Evolutionary conservation across 768 basidiomycete species (phyloP), one percentile per base, ranked within the genome.

Genomic region (Sistotremastrum suecicum): DNA sequence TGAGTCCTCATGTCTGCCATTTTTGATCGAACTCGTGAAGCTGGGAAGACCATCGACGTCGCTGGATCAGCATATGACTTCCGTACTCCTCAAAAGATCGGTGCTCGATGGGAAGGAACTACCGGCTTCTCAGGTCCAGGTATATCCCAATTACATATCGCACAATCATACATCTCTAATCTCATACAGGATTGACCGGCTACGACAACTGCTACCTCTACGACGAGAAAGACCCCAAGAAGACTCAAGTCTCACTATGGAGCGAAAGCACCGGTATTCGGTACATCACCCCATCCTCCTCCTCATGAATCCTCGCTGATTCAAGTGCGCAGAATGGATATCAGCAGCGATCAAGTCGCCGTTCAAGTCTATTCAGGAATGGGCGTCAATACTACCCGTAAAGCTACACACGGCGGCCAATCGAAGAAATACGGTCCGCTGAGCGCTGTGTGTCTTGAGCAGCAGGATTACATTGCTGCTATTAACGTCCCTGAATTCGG

Each of bases 401-500:
- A 76, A 53, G 54, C 40, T 0, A 60, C 66, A 8, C 75, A 75
- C 43, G 74, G 73, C 4, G 74, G 72, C 0, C 66, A 71, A 1
- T 53, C 53, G 5, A 49, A 62, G 10, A 63, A 58, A 9, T 75
- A 74, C 53, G 61, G 60, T 2, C 58, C 53, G 34, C 68, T 60
- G 51, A 61, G 66, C 38, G 72, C 69, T 0, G 65, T 75, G 10
- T 74, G 71, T 0, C 67, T 76, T 43, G 74, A 75, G 51, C 73
- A 73, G 50, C 63, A 72, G 51, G 70, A 72, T 5, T 70, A 69
- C 49, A 60, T 75, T 39, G 74, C 69, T 53, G 74, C 73, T 7
- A 73, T 76, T 44, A 72, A 76, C 49, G 72, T 67, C 4, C 74
- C 74, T 0, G 67, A 75, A 54, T 76, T 70, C 71, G 58, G 60